Evolutionary conservation across 768 basidiomycete species (phyloP).

Genomic region (Tubosaeta sp.): DNA sequence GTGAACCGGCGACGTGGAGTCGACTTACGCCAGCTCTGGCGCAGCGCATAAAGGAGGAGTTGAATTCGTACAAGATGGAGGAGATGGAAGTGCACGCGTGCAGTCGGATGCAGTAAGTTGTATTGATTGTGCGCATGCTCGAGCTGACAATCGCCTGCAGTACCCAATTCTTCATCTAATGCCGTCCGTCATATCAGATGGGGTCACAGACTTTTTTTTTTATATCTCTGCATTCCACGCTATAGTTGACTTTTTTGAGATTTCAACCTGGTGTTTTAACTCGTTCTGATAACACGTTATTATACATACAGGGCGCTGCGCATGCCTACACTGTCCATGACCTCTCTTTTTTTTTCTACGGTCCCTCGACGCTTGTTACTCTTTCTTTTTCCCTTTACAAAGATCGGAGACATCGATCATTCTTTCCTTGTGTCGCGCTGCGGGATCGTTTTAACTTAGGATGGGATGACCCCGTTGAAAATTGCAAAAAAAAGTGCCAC

Average conservation of each 20-base stretch:
- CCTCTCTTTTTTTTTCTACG: not conserved
- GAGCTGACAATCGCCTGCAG: conserved; percentile 34
- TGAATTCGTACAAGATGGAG: conserved; percentile 99
- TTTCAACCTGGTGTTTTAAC: conserved; percentile 23
- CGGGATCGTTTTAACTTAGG: conserved; percentile 8
- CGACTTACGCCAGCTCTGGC: conserved; percentile 91
- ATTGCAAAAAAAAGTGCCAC: not conserved
- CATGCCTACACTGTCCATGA: conserved; percentile 25
- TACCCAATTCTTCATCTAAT: conserved; percentile 86
- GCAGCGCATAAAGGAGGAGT: conserved; percentile 95
- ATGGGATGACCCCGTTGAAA: not conserved
- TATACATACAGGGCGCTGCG: conserved; percentile 26
- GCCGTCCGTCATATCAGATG: conserved; percentile 25
- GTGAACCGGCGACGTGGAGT: conserved; percentile 97
- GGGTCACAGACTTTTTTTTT: conserved; percentile 20
- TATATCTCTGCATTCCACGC: conserved; percentile 20
- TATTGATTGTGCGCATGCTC: not conserved
- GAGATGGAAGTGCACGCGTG: conserved; percentile 98
- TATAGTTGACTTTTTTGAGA: conserved; percentile 15
- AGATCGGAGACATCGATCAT: conserved; percentile 16
- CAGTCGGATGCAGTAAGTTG: conserved; percentile 82
- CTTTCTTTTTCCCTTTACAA: not conserved
- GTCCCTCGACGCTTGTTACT: not conserved
- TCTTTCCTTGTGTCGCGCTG: conserved; percentile 8
- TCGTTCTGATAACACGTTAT: conserved; percentile 18